Percentiles rank a stretch among this genome's conserved stretches.
Evolutionary conservation across 163 green algal genomes (phyloP).

Genomic region (Coccomyxa subellipsoidea): DNA sequence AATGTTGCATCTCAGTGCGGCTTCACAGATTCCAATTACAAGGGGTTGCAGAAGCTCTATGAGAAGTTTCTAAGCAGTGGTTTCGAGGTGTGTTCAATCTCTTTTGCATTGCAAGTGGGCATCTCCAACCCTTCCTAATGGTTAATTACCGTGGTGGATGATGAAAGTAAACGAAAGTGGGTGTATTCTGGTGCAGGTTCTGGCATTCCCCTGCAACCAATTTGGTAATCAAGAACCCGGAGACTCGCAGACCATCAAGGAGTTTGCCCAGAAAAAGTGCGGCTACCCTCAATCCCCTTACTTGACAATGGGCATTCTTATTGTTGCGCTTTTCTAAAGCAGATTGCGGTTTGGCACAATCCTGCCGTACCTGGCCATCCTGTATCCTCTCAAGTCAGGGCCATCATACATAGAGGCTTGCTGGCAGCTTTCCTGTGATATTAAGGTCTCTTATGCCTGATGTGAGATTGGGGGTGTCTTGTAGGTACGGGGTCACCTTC

Average conservation of each 20-base stretch:
- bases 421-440: too few species aligned
- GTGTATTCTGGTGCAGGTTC: constrained; percentile 25
- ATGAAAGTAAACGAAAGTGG: too few species aligned
- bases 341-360: too few species aligned
- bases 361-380: neutral
- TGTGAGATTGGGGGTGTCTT: too few species aligned
- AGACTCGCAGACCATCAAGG: constrained; percentile 58
- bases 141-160: too few species aligned
- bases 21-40: constrained; percentile 33
- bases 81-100: constrained; percentile 28
- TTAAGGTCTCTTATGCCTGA: too few species aligned
- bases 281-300: neutral
- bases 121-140: too few species aligned
- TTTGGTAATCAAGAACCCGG: constrained; percentile 71
- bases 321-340: too few species aligned
- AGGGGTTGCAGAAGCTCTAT: constrained; percentile 54
- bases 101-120: neutral
- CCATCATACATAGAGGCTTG: neutral
- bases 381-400: neutral
- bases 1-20: constrained; percentile 63
- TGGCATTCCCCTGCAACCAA: constrained; percentile 55
- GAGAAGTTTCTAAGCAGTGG: constrained; percentile 53
- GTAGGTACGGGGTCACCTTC: constrained; percentile 53
- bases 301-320: too few species aligned
- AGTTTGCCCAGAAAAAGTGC: constrained; percentile 48